Percentiles rank a stretch among this genome's conserved stretches.
These are phyloP conservation scores for Ogataea philodendri DNA, from an alignment of 805 yeast species.

Conservation along the genomic window DNA sequence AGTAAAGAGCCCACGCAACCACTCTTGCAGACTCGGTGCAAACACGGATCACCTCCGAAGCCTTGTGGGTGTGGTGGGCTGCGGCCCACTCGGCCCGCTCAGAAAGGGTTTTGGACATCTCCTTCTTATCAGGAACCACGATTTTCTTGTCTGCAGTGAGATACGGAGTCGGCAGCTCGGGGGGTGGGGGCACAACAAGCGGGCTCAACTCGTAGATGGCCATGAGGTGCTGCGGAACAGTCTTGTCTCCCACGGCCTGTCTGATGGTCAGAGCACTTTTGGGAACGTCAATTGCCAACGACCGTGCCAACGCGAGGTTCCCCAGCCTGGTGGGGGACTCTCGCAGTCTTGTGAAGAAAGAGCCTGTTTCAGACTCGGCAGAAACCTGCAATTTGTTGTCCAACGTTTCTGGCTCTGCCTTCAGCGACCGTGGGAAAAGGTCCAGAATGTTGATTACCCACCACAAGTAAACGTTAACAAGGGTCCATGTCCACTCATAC, in stretches of 20 bases:
- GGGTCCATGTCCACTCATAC: constrained; percentile 1
- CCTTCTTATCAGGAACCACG: constrained; percentile 38
- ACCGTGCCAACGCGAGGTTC: constrained; percentile 18
- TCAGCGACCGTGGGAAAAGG: constrained; percentile 10
- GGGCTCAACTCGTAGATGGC: constrained; percentile 35
- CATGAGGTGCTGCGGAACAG: constrained; percentile 34
- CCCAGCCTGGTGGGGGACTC: constrained; percentile 21
- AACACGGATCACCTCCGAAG: constrained; percentile 41
- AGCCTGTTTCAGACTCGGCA: not conserved
- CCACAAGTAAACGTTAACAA: constrained; percentile 18
- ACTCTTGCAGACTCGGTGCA: constrained; percentile 37
- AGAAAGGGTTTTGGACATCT: constrained; percentile 32
- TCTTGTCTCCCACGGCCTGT: constrained; percentile 19
- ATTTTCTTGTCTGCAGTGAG: constrained; percentile 41
- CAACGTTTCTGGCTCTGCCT: constrained; percentile 2
- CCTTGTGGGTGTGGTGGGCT: constrained; percentile 38
- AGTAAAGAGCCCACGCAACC: constrained; percentile 30
- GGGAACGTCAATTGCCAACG: constrained; percentile 27
- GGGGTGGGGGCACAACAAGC: constrained; percentile 37
- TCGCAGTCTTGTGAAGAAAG: constrained; percentile 1
- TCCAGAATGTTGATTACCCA: constrained; percentile 16
- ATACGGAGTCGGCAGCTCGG: constrained; percentile 43
- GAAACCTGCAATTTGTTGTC: constrained; percentile 7
- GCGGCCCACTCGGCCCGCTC: constrained; percentile 40
- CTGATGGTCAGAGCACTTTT: constrained; percentile 14